These are phyloP conservation scores for Elsinoe ampelina DNA, from an alignment of 2,329 filamentous ascomycete genomes.

Conservation along the genomic window DNA sequence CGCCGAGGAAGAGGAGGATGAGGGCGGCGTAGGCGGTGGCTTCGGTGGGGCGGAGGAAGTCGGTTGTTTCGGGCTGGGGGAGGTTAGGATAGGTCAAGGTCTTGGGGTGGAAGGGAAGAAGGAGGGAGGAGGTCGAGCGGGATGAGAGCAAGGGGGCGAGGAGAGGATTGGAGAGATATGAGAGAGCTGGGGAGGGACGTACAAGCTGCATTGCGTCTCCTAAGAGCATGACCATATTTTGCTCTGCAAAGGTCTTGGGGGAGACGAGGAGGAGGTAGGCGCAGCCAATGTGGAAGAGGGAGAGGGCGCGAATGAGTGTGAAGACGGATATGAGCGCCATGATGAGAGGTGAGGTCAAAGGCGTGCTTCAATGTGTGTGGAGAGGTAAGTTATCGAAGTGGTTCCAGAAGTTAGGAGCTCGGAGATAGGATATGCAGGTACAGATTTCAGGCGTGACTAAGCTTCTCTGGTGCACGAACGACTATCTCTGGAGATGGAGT, in stretches of 20 bases:
- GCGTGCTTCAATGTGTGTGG: not conserved
- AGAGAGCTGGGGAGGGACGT: constrained; percentile 22
- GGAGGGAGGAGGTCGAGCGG: not conserved
- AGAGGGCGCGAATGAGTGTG: constrained; percentile 71
- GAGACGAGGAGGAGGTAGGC: constrained; percentile 74
- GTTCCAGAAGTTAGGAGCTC: not conserved
- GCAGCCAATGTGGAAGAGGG: constrained; percentile 74
- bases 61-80: constrained; percentile 52
- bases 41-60: constrained; percentile 61
- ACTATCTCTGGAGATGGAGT: not conserved
- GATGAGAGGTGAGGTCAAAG: not conserved
- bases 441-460: not conserved
- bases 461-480: not conserved
- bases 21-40: constrained; percentile 59
- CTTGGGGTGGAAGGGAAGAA: not conserved
- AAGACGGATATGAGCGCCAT: constrained; percentile 78
- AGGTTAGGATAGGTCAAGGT: not conserved
- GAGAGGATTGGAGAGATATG: not conserved
- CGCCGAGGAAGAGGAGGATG: constrained; percentile 53
- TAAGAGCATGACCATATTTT: constrained; percentile 69
- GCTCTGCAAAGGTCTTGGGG: constrained; percentile 63
- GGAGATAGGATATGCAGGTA: not conserved
- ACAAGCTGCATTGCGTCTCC: constrained; percentile 79
- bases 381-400: not conserved
- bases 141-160: not conserved